phyloP scores from a whole-genome alignment of 2,329 filamentous ascomycete genomes.

The Verticillium dahliae region DNA sequence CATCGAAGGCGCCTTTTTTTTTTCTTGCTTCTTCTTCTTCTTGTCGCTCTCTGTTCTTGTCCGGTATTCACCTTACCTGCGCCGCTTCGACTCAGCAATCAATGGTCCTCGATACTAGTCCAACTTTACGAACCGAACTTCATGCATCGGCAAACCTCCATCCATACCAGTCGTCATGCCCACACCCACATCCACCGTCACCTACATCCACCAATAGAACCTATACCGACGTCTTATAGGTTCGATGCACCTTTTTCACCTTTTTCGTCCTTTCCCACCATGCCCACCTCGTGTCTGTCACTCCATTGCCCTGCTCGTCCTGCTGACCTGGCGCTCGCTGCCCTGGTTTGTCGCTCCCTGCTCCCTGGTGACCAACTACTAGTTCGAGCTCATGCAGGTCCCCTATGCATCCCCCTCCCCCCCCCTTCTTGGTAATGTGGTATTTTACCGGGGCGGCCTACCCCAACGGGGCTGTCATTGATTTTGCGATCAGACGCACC shows the following conservation, averaged over 20 bases:
- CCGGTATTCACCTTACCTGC: neutral
- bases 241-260: neutral
- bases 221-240: too few species aligned
- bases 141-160: neutral
- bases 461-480: neutral
- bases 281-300: too few species aligned
- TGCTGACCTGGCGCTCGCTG: neutral
- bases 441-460: neutral
- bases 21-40: too few species aligned
- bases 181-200: neutral
- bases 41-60: too few species aligned
- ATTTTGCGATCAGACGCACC: neutral
- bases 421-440: neutral
- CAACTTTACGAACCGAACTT: neutral
- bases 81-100: neutral
- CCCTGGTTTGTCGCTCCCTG: too few species aligned
- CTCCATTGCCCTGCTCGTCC: too few species aligned
- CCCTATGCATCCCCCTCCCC: too few species aligned
- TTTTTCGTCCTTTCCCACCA: neutral
- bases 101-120: neutral
- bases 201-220: neutral
- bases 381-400: neutral
- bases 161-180: neutral
- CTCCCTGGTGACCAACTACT: neutral
- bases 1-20: too few species aligned